Conservation (phyloP, 495 filamentous ascomycete species). For the Cladorrhinum samala region DNA sequence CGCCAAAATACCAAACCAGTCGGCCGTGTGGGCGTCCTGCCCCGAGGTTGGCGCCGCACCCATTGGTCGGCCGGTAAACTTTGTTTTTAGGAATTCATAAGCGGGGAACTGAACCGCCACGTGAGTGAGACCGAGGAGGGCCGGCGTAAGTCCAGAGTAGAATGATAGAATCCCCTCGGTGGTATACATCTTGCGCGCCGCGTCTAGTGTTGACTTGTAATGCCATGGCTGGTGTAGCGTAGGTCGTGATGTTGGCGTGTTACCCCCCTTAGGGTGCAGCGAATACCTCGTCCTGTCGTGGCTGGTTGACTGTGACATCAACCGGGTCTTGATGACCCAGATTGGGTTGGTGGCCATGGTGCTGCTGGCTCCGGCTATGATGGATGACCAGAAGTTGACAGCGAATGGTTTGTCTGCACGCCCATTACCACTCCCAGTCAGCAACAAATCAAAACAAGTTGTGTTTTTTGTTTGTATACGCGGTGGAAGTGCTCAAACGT, state of each 20-base stretch:
- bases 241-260: constrained; percentile 44
- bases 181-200: constrained; percentile 89
- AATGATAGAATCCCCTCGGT: constrained; percentile 84
- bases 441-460: background rate
- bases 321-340: constrained; percentile 97
- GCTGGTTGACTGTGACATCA: constrained; percentile 76
- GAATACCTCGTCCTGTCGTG: constrained; percentile 33
- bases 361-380: constrained; percentile 84
- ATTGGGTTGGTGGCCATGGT: constrained; percentile 98
- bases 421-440: constrained; percentile 1
- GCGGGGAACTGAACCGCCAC: constrained; percentile 97
- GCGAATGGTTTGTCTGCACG: constrained; percentile 34
- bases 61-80: constrained; percentile 81
- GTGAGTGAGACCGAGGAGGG: constrained; percentile 85
- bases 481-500: too few species aligned
- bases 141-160: constrained; percentile 91
- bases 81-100: constrained; percentile 88
- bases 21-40: constrained; percentile 27
- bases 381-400: constrained; percentile 65
- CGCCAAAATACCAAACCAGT: constrained; percentile 64
- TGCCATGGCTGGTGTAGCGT: constrained; percentile 69
- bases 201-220: constrained; percentile 80
- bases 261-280: constrained; percentile 36
- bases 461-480: too few species aligned
- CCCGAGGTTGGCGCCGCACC: constrained; percentile 51